Evolutionary conservation across 2,329 filamentous ascomycete species (phyloP).

Genomic region (Scedosporium aurantiacum): DNA sequence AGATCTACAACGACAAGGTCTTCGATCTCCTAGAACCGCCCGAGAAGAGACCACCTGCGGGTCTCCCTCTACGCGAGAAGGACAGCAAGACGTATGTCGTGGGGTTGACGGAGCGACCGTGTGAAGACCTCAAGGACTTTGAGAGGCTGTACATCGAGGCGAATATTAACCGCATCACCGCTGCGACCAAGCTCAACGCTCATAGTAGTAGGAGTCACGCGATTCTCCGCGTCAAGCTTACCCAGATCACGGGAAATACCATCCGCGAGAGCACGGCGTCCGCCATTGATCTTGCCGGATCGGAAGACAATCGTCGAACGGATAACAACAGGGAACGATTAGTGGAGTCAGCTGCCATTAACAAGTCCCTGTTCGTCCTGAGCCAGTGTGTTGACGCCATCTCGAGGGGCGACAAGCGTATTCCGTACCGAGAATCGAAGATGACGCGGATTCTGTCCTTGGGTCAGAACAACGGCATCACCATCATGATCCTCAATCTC

Average conservation of each 20-base stretch:
- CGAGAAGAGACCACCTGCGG: slow-evolving; percentile 73
- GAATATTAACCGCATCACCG: slow-evolving; percentile 81
- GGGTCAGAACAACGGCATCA: slow-evolving; percentile 90
- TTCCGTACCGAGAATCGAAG: slow-evolving; percentile 90
- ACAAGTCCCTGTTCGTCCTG: slow-evolving; percentile 90
- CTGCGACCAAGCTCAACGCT: slow-evolving; percentile 83
- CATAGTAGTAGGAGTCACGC: slow-evolving; percentile 86
- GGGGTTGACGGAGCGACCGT: slow-evolving; percentile 72
- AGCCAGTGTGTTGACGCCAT: slow-evolving; percentile 96
- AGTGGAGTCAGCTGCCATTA: slow-evolving; percentile 93
- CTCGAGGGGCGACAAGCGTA: slow-evolving; percentile 59
- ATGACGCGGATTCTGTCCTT: slow-evolving; percentile 92
- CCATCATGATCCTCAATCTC: slow-evolving; percentile 92
- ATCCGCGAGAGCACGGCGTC: slow-evolving; percentile 73
- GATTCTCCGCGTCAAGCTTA: slow-evolving; percentile 81
- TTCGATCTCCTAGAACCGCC: slow-evolving; percentile 81
- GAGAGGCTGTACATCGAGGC: slow-evolving; percentile 83
- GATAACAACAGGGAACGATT: slow-evolving; percentile 88
- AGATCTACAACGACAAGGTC: slow-evolving; percentile 95
- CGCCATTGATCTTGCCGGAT: slow-evolving; percentile 89
- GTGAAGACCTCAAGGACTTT: slow-evolving; percentile 79
- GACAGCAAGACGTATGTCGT: slow-evolving; percentile 80
- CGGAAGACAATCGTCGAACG: slow-evolving; percentile 87
- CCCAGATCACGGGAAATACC: slow-evolving; percentile 58
- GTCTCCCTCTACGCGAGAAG: slow-evolving; percentile 74